phyloP scores from a whole-genome alignment of 306 rosid genomes.

The Styphnolobium japonicum region DNA sequence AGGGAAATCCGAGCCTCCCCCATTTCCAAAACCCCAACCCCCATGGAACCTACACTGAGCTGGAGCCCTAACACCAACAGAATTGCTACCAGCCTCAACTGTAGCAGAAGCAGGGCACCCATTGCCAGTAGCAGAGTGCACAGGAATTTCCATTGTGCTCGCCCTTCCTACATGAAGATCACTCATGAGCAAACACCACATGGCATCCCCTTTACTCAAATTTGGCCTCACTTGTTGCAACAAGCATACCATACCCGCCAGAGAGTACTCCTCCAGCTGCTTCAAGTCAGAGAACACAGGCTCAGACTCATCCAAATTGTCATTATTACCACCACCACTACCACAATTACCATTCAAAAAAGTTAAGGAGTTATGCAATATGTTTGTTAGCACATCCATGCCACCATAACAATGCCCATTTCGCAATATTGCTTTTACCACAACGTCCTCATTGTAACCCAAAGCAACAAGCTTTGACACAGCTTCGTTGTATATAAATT shows the following conservation, averaged over 20 bases:
- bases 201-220: constrained; percentile 89
- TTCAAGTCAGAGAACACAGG: constrained; percentile 68
- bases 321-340: constrained; percentile 29
- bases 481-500: constrained; percentile 61
- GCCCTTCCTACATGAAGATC: constrained; percentile 94
- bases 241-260: constrained; percentile 84
- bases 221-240: constrained; percentile 79
- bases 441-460: constrained; percentile 79
- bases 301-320: constrained; percentile 55
- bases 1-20: constrained; percentile 60
- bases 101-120: constrained; percentile 30
- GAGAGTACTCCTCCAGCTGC: constrained; percentile 81
- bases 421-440: constrained; percentile 59
- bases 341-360: constrained; percentile 50
- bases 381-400: constrained; percentile 75
- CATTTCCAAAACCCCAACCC: constrained; percentile 91
- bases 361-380: constrained; percentile 71
- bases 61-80: constrained; percentile 56
- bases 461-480: constrained; percentile 72
- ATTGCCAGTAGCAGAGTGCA: constrained; percentile 30
- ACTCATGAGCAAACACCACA: constrained; percentile 97
- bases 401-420: constrained; percentile 90
- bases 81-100: constrained; percentile 44
- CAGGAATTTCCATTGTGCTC: constrained; percentile 72
- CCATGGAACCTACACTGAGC: constrained; percentile 82